Base-by-base conservation (phyloP, 495 filamentous ascomycete genomes). In the Xylaria intraflava region DNA sequence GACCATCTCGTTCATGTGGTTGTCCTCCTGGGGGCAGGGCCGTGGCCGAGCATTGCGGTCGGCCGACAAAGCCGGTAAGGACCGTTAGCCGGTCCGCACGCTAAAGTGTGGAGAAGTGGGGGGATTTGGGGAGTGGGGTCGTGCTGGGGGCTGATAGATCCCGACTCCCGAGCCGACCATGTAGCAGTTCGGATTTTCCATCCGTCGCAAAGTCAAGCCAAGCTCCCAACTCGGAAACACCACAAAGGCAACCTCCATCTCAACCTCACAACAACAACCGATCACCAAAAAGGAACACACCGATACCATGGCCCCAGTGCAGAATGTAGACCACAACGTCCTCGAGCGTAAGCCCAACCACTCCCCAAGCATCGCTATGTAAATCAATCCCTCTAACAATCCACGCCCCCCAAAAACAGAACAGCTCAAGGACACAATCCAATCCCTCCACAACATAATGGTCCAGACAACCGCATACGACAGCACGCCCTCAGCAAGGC, bases 391-490 rank as follows among this genome's bases (percentile, higher is more conserved):
- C n/a, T 19, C 30, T 19, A 44, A 55, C 59, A 51, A 65, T 62
- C 22, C 22, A 46, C 19, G 16, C 19, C 9, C 20, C 27, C 36
- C 2, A 26, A 30, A 10, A 14, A 31, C 62, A 84, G 83, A 77
- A 38, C 75, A 81, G 59, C 70, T 87, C 67, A 86, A 87, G 55
- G 73, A 79, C 60, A 77, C 90, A 36, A 90, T 96, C 67, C 87
- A 93, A 62, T 85, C 90, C 61, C 84, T 96, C 45, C 95, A 88
- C 75, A 83, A 90, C 63, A 77, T 95, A 53, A 81, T 83, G 62
- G 77, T 81, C 26, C 86, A 90, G 70, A 80, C 84, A 27, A 76
- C 82, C 29, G 78, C 83, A 44, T 85, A 89, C 69, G 85, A 89
- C 69, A 78, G 83, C 55, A 74, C 83, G 55, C 58, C 60, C 64